Conservation (phyloP, 2,329 filamentous ascomycete genomes). For the Penicillium polonicum region DNA sequence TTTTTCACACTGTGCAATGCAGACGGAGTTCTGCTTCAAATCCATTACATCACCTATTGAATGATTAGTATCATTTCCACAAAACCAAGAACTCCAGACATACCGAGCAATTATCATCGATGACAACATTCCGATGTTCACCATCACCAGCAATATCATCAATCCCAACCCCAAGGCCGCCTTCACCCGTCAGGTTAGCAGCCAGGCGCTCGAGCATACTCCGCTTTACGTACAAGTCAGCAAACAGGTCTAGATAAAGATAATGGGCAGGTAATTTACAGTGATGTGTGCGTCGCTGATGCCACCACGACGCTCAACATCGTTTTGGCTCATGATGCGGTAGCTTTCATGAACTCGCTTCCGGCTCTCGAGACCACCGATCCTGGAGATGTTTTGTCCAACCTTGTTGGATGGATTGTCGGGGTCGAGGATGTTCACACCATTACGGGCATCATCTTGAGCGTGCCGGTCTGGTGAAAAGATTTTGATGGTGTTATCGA, state of each 20-base stretch:
- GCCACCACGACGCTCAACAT: conserved; percentile 58
- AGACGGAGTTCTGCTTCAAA: not conserved
- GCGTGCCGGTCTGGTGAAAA: conserved; percentile 62
- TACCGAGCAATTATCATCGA: conserved; percentile 49
- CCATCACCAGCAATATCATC: conserved; percentile 27
- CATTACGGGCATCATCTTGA: conserved; percentile 57
- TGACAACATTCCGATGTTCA: conserved; percentile 36
- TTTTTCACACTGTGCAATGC: not conserved
- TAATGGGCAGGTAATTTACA: conserved; percentile 36
- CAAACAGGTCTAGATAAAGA: not conserved
- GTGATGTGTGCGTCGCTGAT: conserved; percentile 59
- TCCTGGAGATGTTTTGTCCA: conserved; percentile 25
- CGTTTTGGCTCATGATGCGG: conserved; percentile 62
- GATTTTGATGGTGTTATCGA: conserved; percentile 68
- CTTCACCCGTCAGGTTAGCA: conserved; percentile 41
- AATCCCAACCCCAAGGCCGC: conserved; percentile 24
- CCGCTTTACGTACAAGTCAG: conserved; percentile 36
- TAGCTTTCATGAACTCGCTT: conserved; percentile 61
- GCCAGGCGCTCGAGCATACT: conserved; percentile 50
- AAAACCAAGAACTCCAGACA: conserved; percentile 16
- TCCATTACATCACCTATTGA: conserved; percentile 35
- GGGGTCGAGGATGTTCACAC: conserved; percentile 57
- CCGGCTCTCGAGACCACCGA: conserved; percentile 54
- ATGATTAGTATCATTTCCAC: conserved; percentile 8
- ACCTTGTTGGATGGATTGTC: conserved; percentile 40